Base-by-base conservation (phyloP, 2,329 filamentous ascomycete species). In the Gremmenia infestans region DNA sequence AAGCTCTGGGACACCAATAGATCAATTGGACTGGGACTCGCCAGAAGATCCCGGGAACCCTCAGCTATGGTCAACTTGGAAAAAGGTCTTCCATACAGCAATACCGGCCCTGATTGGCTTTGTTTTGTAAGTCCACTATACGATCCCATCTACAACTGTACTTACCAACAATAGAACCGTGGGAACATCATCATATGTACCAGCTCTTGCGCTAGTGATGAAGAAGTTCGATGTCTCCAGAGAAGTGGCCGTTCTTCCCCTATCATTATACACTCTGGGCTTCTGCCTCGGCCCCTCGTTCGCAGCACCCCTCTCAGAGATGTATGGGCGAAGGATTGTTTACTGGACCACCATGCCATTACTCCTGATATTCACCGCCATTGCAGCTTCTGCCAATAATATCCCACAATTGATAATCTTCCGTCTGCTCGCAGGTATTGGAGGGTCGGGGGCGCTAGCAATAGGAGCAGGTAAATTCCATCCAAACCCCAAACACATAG, bases 261-360 rank as follows among this genome's bases (percentile, higher is more conserved):
- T 87, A 0, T 78, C 83, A 0, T 67, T 85, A 5, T 88, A 84
- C 66, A 78, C 83, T 5, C 69, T 86, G 9, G 83, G 82, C 0
- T 74, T 87, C 0, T 81, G 73, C 3, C 72, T 85, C 15, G 84
- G 83, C 0, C 84, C 85, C 6, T 70, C 86, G 58, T 78, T 88
- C 2, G 88, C 85, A 80, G 86, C 85, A 3, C 85, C 85, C 0
- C 68, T 89, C 19, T 77, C 81, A 32, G 85, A 89, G 64, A 68
- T 88, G 9, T 83, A 80, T 53, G 85, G 82, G 5, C 76, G 82
- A 2, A 79, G 86, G 58, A 66, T 78, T 19, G 73, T 87, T n/a
- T 85, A 86, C 66, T 76, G 81, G 64, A 67, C 73, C 53, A 83
- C 81, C 9, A 82, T 84, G 62, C 70, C 77, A 54, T 74, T 76